Evolutionary conservation across 306 rosid species (phyloP).

Genomic region (Glycine soja): DNA sequence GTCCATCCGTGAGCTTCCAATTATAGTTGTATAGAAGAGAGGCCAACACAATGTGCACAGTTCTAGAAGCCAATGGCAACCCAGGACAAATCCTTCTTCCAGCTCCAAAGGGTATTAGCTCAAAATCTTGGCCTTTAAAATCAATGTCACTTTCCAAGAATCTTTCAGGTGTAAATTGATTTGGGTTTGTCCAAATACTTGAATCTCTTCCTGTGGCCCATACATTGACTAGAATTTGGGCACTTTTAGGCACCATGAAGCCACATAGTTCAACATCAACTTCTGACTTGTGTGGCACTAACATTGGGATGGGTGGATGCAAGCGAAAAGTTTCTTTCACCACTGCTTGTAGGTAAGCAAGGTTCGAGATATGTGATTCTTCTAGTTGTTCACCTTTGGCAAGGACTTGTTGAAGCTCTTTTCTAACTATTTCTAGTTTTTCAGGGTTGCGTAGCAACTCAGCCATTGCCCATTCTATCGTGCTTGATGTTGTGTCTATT

Average conservation of each 20-base stretch:
- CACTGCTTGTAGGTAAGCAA: constrained; percentile 39
- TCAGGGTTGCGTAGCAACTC: constrained; percentile 41
- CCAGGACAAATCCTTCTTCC: constrained; percentile 43
- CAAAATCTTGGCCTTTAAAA: constrained; percentile 42
- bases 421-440: constrained; percentile 17
- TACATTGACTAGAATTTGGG: constrained; percentile 32
- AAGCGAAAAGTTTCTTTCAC: constrained; percentile 46
- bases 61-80: constrained; percentile 30
- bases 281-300: constrained; percentile 39
- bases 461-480: constrained; percentile 44
- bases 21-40: constrained; percentile 33
- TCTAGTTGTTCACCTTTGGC: neutral
- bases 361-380: constrained; percentile 33
- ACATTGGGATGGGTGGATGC: constrained; percentile 46
- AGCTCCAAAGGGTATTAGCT: constrained; percentile 35
- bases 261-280: constrained; percentile 22
- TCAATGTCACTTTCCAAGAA: constrained; percentile 41
- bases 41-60: neutral
- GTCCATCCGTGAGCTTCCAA: constrained; percentile 20
- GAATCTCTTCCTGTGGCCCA: constrained; percentile 52
- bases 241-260: constrained; percentile 27
- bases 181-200: constrained; percentile 42
- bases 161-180: constrained; percentile 45
- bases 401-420: constrained; percentile 20
- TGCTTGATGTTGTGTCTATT: constrained; percentile 44